Conservation (phyloP, 176 grass and related monocot genomes). For the Rhynchospora breviuscula region DNA sequence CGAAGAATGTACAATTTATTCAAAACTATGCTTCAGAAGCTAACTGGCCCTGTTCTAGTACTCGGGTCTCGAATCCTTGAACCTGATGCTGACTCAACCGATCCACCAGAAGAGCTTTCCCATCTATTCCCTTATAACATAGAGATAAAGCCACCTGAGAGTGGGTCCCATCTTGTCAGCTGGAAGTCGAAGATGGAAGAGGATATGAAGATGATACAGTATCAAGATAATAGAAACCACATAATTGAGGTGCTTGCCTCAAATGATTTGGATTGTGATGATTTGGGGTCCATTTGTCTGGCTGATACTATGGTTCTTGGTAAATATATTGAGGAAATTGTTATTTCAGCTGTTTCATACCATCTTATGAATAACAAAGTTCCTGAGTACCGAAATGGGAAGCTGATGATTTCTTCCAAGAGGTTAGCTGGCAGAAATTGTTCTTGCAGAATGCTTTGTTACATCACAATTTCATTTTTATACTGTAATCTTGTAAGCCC, state of each 20-base stretch:
- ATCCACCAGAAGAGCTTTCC: constrained; percentile 54
- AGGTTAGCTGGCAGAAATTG: constrained; percentile 39
- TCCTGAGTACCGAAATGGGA: constrained; percentile 85
- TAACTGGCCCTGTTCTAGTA: constrained; percentile 67
- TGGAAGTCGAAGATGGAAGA: constrained; percentile 80
- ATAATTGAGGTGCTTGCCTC: constrained; percentile 78
- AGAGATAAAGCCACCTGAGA: constrained; percentile 70
- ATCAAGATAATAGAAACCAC: constrained; percentile 88
- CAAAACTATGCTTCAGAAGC: constrained; percentile 68
- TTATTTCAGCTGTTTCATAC: constrained; percentile 80
- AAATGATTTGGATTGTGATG: constrained; percentile 91
- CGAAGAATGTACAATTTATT: constrained; percentile 82
- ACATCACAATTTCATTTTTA: constrained; percentile 35
- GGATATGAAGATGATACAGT: constrained; percentile 65
- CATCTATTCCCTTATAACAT: constrained; percentile 71
- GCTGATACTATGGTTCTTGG: constrained; percentile 68
- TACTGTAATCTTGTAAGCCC: not conserved
- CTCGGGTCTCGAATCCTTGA: constrained; percentile 76
- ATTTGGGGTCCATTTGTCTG: constrained; percentile 77
- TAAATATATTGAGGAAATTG: constrained; percentile 91
- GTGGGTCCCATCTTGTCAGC: constrained; percentile 48
- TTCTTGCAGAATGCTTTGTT: constrained; percentile 29
- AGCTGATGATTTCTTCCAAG: constrained; percentile 77
- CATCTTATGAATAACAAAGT: constrained; percentile 84
- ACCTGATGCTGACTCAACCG: constrained; percentile 31